Base-by-base conservation (phyloP, 139 green algal genomes). In the Coelastrella sp. region DNA sequence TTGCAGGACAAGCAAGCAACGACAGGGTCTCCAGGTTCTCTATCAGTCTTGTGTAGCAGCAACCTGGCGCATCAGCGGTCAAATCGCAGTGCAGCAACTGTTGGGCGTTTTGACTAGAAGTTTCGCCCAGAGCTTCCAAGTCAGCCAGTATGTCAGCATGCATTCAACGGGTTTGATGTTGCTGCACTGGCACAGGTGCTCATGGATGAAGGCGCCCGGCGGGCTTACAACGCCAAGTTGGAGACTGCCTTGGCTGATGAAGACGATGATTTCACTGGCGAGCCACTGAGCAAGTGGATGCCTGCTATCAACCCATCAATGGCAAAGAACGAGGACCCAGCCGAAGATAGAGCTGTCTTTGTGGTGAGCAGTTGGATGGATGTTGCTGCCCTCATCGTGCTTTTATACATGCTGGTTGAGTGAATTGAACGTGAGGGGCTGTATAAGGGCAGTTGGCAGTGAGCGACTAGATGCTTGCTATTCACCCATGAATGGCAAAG, bases 261-360 rank as follows among this genome's bases (percentile, higher is more conserved):
- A 19, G 88, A 94, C 19, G 96, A 97, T 83, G 92, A 94, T 10
- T 98, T 96, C 92, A 97, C 95, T 19, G 95, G 95, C 4, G 73
- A 97, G 91, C 94, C 95, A 4, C 92, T 98, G 23, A 96, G 92
- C 85, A 96, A 96, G 83, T 98, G 96, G 96, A 93, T 97, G 80
- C 95, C 94, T 0, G 88, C 89, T 5, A 84, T 92, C 20, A 93
- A 86, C 32, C 94, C 94, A 0, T 47, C 17, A 13, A 95, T 96
- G 92, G 94, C 96, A 11, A 98, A 97, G 91, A 92, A 96, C 73
- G 68, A 79, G 23, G 90, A 98, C 86, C 92, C 94, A 0, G 57
- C 91, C 11, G 97, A 98, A 92, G 92, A 17, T 17, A 88, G 96
- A 0, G 96, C 89, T 0, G 95, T 98, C 10, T 98, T 98, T 94